These are phyloP conservation scores for Pseudozyma tsukubaensis DNA, from an alignment of 1,284 basidiomycete genomes.

Conservation along the genomic window DNA sequence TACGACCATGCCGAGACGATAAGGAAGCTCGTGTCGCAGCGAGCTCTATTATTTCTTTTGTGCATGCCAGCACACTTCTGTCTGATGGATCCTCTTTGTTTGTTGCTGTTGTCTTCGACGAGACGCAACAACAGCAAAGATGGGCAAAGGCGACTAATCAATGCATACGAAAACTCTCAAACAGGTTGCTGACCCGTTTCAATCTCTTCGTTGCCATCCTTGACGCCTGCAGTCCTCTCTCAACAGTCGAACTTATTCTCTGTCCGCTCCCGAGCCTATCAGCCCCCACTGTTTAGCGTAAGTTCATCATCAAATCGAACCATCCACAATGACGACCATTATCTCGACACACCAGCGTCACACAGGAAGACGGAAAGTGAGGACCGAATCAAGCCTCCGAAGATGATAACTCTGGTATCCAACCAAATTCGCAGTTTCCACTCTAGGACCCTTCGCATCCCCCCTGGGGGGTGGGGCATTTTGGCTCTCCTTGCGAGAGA, in stretches of 20 bases:
- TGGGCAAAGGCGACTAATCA: constrained; percentile 1
- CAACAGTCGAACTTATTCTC: constrained; percentile 1
- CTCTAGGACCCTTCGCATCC: constrained; percentile 66
- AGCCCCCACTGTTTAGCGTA: constrained; percentile 19
- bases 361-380: not conserved
- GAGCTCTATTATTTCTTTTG: constrained; percentile 60
- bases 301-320: constrained; percentile 6
- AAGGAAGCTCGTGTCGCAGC: constrained; percentile 67
- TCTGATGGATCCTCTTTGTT: constrained; percentile 53
- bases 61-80: constrained; percentile 68
- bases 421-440: constrained; percentile 70
- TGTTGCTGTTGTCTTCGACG: constrained; percentile 7
- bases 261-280: constrained; percentile 3
- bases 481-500: constrained; percentile 68
- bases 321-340: too few relatives aligned
- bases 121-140: not conserved
- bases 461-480: constrained; percentile 57
- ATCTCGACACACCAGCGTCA: too few relatives aligned
- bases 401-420: constrained; percentile 69
- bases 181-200: constrained; percentile 13
- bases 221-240: constrained; percentile 16
- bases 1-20: constrained; percentile 69
- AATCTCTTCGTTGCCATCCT: not conserved
- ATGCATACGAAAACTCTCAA: not conserved
- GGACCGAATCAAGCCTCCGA: constrained; percentile 45